phyloP scores from a whole-genome alignment of 768 basidiomycete genomes.

The Pulveroboletus sp. region DNA sequence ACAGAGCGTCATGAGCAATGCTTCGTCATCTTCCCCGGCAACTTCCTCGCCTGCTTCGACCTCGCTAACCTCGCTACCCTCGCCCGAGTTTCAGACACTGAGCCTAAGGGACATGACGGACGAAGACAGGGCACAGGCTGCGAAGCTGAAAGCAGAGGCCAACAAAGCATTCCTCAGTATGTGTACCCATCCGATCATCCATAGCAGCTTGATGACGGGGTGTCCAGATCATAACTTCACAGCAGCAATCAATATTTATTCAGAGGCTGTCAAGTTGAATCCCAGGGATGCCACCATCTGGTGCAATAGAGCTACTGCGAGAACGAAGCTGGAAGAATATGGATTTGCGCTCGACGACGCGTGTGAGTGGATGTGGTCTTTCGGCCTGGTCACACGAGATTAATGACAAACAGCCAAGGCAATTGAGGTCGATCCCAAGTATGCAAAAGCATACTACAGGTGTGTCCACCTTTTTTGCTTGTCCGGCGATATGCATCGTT shows the following conservation, averaged over 20 bases:
- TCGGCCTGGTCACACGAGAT: constrained; percentile 10
- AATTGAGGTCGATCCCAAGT: constrained; percentile 81
- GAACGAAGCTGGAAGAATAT: constrained; percentile 91
- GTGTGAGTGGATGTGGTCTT: constrained; percentile 45
- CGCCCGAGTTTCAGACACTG: constrained; percentile 53
- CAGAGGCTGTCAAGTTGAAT: constrained; percentile 80
- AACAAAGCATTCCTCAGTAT: constrained; percentile 81
- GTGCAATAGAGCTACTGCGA: constrained; percentile 90
- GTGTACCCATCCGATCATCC: background rate
- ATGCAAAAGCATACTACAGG: constrained; percentile 89
- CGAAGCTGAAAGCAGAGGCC: constrained; percentile 73
- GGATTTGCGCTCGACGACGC: constrained; percentile 89
- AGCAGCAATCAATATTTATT: constrained; percentile 72
- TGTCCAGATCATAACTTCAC: constrained; percentile 68
- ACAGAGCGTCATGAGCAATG: constrained; percentile 18
- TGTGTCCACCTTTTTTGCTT: constrained; percentile 27
- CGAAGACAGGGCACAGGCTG: constrained; percentile 62
- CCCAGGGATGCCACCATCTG: constrained; percentile 85
- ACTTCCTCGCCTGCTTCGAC: constrained; percentile 47
- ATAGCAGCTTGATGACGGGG: constrained; percentile 1
- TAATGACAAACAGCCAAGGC: constrained; percentile 57
- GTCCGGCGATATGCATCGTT: background rate
- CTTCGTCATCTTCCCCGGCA: constrained; percentile 24
- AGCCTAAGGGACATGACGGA: constrained; percentile 59
- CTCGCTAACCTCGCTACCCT: constrained; percentile 52